phyloP scores from a whole-genome alignment of 2,329 filamentous ascomycete species.

The Alternaria tenuissima region DNA sequence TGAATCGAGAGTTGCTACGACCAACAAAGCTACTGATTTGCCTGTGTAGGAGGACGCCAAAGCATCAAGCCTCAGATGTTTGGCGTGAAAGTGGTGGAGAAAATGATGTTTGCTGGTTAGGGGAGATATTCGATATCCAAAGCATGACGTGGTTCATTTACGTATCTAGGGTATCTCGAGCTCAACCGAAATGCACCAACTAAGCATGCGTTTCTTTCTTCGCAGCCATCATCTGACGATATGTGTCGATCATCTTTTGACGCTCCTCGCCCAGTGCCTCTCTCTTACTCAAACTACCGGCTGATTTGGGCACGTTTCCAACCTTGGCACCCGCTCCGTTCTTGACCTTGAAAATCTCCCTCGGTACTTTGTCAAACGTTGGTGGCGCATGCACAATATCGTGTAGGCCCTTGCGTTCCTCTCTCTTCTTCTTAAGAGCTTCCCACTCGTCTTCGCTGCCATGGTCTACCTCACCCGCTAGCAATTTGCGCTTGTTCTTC shows the following conservation, averaged over 20 bases:
- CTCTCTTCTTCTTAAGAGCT: conserved; percentile 66
- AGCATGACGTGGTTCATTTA: not conserved
- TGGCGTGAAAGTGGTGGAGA: not conserved
- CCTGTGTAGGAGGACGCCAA: not conserved
- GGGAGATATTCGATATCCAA: not conserved
- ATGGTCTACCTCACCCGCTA: conserved; percentile 59
- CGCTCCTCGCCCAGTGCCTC: conserved; percentile 77
- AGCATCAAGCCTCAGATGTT: not conserved
- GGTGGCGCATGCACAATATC: conserved; percentile 80
- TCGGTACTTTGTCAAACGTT: conserved; percentile 68
- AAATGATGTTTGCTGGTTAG: not conserved
- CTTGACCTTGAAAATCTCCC: conserved; percentile 71
- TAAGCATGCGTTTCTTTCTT: conserved; percentile 27
- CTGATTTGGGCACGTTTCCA: conserved; percentile 71
- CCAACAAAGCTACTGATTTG: not conserved
- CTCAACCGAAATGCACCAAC: not conserved
- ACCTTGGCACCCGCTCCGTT: conserved; percentile 72
- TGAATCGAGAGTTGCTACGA: not conserved
- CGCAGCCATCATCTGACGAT: conserved; percentile 71
- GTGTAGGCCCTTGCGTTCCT: conserved; percentile 64
- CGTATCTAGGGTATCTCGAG: not conserved
- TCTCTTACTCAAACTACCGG: conserved; percentile 74
- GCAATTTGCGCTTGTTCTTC: conserved; percentile 61
- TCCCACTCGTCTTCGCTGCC: conserved; percentile 81
- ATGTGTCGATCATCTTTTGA: conserved; percentile 75